A percentile compares a stretch with the other conserved stretches of the same genome.
Conservation (phyloP, 768 basidiomycete genomes). For the Russula griseocarnosa region DNA sequence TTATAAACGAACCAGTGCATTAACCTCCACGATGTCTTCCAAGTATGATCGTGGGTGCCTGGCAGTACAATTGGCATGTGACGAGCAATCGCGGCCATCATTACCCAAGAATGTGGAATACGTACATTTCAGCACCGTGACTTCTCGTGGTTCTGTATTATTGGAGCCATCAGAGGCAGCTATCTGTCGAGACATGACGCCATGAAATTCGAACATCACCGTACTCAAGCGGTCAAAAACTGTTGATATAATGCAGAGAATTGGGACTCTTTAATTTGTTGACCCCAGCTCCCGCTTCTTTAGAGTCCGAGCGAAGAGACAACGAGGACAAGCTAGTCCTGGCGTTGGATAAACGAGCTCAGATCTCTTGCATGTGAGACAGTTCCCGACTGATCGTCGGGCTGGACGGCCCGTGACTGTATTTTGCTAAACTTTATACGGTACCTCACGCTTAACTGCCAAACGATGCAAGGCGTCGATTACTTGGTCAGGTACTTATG, state of each 20-base stretch:
- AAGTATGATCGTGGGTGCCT: neutral
- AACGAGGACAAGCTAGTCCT: neutral
- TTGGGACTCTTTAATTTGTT: too few relatives aligned
- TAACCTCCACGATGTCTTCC: neutral
- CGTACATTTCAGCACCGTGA: neutral
- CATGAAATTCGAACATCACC: too few relatives aligned
- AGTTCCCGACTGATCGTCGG: too few relatives aligned
- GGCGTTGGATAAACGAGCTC: neutral
- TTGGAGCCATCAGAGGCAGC: too few relatives aligned
- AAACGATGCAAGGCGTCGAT: neutral
- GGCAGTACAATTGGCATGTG: neutral
- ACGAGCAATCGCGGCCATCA: neutral
- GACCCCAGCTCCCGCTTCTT: too few relatives aligned
- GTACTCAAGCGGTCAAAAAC: too few relatives aligned
- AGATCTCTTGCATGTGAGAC: too few relatives aligned
- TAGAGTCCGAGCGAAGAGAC: neutral
- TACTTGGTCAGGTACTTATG: neutral
- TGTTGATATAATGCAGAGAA: too few relatives aligned
- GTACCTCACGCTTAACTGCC: neutral
- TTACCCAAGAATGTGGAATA: neutral
- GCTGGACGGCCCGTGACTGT: too few relatives aligned
- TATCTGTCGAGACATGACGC: too few relatives aligned
- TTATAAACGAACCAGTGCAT: neutral
- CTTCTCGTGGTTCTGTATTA: too few relatives aligned
- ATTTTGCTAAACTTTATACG: too few relatives aligned